These are phyloP conservation scores for Asterophora lycoperdoides DNA, from an alignment of 768 basidiomycete genomes.

Conservation along the genomic window DNA sequence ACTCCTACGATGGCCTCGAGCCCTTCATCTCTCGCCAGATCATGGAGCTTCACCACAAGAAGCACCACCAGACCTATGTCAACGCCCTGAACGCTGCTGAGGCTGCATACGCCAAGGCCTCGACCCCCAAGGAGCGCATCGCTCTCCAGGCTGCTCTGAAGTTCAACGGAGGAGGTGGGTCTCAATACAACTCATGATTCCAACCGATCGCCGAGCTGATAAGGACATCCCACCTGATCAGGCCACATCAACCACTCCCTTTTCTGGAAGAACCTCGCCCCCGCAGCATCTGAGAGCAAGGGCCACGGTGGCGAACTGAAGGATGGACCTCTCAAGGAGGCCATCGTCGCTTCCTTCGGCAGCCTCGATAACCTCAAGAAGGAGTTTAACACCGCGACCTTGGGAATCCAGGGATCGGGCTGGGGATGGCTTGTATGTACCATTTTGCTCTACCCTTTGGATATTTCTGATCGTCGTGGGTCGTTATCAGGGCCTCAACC, in stretches of 20 bases:
- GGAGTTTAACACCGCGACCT: conserved; percentile 82
- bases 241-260: conserved; percentile 93
- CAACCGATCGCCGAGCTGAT: conserved; percentile 10
- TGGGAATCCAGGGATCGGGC: conserved; percentile 87
- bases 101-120: conserved; percentile 60
- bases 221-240: conserved; percentile 29
- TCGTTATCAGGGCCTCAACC: conserved; percentile 61
- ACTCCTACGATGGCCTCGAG: conserved; percentile 85
- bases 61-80: conserved; percentile 95
- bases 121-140: conserved; percentile 74
- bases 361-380: conserved; percentile 66
- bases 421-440: conserved; percentile 93
- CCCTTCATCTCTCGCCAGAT: conserved; percentile 91
- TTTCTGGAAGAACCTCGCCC: conserved; percentile 94
- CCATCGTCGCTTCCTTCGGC: conserved; percentile 63
- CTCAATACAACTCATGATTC: conserved; percentile 8
- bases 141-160: conserved; percentile 87
- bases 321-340: conserved; percentile 61
- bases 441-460: not conserved
- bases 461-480: not conserved
- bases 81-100: conserved; percentile 91
- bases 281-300: conserved; percentile 46
- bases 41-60: conserved; percentile 92
- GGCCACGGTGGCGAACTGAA: conserved; percentile 57
- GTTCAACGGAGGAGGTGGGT: conserved; percentile 93